These are phyloP conservation scores for Nadsonia starkeyi-henricii DNA, from an alignment of 1,139 yeast genomes.

Conservation along the genomic window DNA sequence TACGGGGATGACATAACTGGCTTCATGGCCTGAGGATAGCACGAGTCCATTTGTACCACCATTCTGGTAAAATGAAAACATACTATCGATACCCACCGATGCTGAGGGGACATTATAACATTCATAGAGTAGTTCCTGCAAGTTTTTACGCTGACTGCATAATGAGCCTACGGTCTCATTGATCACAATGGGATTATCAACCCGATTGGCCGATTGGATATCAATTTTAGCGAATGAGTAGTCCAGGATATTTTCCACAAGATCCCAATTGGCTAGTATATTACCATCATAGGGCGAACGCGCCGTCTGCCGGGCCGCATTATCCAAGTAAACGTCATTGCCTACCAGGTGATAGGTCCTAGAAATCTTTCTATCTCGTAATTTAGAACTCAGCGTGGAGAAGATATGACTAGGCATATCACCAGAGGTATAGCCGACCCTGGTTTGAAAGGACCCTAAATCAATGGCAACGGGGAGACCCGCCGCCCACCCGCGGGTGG, in stretches of 20 bases:
- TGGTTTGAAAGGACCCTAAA: conserved; percentile 53
- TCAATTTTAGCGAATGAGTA: conserved; percentile 62
- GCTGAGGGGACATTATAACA: conserved; percentile 62
- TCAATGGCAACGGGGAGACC: conserved; percentile 57
- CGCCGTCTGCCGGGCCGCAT: conserved; percentile 50
- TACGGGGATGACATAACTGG: conserved; percentile 75
- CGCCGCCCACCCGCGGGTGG: conserved; percentile 35
- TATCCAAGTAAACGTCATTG: conserved; percentile 63
- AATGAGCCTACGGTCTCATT: conserved; percentile 68
- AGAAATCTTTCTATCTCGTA: conserved; percentile 61
- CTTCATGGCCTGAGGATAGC: conserved; percentile 69
- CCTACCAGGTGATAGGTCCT: conserved; percentile 65
- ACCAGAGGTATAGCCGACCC: conserved; percentile 55
- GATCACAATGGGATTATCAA: conserved; percentile 71
- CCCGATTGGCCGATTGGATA: conserved; percentile 40
- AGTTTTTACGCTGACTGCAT: conserved; percentile 48
- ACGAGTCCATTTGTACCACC: conserved; percentile 48
- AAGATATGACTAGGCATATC: conserved; percentile 48
- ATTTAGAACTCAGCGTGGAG: conserved; percentile 57
- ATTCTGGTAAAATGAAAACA: conserved; percentile 53
- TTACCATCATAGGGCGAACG: conserved; percentile 82
- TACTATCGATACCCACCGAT: conserved; percentile 67
- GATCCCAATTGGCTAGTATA: conserved; percentile 83
- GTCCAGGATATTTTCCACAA: conserved; percentile 67
- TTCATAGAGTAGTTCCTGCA: conserved; percentile 77